phyloP scores from a whole-genome alignment of 139 green algal genomes.

The Chlorella ohadii region DNA sequence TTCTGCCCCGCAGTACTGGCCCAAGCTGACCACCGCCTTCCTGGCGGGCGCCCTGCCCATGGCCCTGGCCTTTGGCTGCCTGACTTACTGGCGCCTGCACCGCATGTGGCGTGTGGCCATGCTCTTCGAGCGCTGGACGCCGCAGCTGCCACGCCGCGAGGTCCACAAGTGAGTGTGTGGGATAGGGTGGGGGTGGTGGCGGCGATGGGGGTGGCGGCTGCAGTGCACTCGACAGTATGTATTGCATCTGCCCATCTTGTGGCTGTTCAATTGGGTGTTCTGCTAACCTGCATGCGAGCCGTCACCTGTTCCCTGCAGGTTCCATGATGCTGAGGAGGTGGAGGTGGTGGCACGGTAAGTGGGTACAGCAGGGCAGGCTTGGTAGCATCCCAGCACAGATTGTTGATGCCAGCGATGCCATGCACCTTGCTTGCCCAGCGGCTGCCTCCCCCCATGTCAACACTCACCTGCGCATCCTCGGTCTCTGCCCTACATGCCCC shows the following conservation, averaged over 20 bases:
- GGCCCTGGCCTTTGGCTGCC: background rate
- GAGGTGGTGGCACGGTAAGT: constrained; percentile 23
- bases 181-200: too few relatives aligned
- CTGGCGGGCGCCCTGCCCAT: constrained; percentile 3
- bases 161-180: background rate
- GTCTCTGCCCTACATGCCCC: too few relatives aligned
- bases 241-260: too few relatives aligned
- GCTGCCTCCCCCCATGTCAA: background rate
- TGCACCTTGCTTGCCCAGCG: background rate
- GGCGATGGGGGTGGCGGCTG: too few relatives aligned
- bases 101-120: constrained; percentile 12
- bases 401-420: background rate
- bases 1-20: constrained; percentile 8
- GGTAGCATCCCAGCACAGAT: background rate
- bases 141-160: background rate
- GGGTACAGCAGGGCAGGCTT: background rate
- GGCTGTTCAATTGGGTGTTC: too few relatives aligned
- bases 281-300: too few relatives aligned
- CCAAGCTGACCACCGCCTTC: background rate
- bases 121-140: constrained; percentile 22
- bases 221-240: too few relatives aligned
- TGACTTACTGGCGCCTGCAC: background rate
- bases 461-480: too few relatives aligned
- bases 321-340: constrained; percentile 2
- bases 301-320: background rate